Conservation (phyloP, 1,139 yeast species). For the Tardiomyces digboiensis region DNA sequence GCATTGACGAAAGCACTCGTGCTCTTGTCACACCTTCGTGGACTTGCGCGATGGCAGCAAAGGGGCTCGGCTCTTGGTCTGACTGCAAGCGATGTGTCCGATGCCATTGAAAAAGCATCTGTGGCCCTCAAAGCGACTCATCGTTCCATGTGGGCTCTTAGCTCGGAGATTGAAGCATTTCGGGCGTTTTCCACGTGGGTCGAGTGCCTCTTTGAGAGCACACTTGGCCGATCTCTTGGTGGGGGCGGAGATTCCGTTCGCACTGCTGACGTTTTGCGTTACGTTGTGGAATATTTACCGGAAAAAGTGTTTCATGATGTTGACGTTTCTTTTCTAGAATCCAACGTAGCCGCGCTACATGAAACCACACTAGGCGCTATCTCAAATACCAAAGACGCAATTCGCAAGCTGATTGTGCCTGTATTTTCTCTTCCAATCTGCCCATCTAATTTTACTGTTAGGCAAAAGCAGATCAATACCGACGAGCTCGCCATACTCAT, state of each 20-base stretch:
- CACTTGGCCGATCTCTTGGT: not conserved
- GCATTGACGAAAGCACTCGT: slow-evolving; percentile 49
- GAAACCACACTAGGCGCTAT: not conserved
- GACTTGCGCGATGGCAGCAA: slow-evolving; percentile 35
- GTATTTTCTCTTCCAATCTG: too few relatives aligned
- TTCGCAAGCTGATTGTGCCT: not conserved
- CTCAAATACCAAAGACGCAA: not conserved
- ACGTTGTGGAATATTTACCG: not conserved
- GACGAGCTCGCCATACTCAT: too few relatives aligned
- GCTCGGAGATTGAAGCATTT: slow-evolving; percentile 44
- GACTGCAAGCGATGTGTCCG: slow-evolving; percentile 21
- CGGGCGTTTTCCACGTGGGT: slow-evolving; percentile 38
- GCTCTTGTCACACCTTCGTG: slow-evolving; percentile 38
- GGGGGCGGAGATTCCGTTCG: not conserved
- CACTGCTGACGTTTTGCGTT: not conserved
- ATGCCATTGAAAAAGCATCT: slow-evolving; percentile 26
- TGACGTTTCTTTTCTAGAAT: not conserved
- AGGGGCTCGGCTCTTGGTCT: slow-evolving; percentile 28
- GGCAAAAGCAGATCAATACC: too few relatives aligned
- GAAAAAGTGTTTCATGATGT: not conserved
- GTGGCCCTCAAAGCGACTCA: slow-evolving; percentile 31
- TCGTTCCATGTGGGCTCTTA: slow-evolving; percentile 37
- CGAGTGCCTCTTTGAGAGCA: not conserved
- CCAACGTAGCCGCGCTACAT: not conserved
- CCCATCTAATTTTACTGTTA: too few relatives aligned